phyloP scores from a whole-genome alignment of 2,329 filamentous ascomycete genomes.

The Verticillium longisporum region DNA sequence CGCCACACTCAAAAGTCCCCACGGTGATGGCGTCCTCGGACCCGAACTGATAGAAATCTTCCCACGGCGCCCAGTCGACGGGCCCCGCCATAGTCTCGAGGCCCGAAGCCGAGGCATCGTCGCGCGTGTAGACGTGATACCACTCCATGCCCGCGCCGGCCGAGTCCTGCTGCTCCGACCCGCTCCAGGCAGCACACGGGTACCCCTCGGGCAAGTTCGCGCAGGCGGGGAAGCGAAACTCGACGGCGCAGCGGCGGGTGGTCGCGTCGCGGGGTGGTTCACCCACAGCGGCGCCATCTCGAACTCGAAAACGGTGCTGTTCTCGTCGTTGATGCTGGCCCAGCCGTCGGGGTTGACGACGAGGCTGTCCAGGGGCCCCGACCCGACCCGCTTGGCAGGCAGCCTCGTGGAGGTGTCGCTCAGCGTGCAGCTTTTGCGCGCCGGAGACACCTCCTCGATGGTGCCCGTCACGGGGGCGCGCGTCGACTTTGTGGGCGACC shows the following conservation, averaged over 20 bases:
- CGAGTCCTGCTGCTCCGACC: not conserved
- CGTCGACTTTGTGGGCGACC: not conserved
- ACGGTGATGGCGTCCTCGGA: not conserved
- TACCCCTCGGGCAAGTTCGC: not conserved
- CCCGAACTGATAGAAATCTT: not conserved
- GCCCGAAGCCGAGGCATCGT: not conserved
- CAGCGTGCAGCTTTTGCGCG: not conserved
- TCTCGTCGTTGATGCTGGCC: not conserved
- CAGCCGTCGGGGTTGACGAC: not conserved
- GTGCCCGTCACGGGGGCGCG: not conserved
- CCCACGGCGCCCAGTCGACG: not conserved
- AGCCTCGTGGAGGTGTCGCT: not conserved
- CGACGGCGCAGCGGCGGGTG: not conserved
- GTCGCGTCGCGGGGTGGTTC: not conserved
- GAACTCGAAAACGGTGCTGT: slow-evolving; percentile 1
- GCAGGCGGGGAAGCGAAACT: slow-evolving; percentile 1
- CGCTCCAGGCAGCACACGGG: not conserved
- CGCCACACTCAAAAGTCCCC: not conserved
- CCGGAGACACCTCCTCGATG: not conserved
- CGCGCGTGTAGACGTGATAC: not conserved
- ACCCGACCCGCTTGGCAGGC: not conserved
- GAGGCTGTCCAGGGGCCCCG: not conserved
- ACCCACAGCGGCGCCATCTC: not conserved
- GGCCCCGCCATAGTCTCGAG: not conserved
- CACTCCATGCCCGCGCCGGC: not conserved